phyloP scores from a whole-genome alignment of 768 basidiomycete genomes.

The Lentinula aciculospora region DNA sequence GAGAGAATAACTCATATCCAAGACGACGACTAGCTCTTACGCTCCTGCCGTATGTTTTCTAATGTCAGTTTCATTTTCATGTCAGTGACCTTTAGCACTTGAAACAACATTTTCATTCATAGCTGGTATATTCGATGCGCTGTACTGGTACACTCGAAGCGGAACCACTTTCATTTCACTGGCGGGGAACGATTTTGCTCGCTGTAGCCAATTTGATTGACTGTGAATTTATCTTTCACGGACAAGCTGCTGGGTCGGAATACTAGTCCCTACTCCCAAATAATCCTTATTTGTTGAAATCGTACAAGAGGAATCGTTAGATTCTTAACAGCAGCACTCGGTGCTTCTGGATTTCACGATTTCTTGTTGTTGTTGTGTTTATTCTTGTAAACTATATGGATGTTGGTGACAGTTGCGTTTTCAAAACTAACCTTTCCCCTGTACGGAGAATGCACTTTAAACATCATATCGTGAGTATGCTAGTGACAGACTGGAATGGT shows the following conservation, averaged over 20 bases:
- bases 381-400: background rate
- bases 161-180: background rate
- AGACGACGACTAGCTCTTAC: background rate
- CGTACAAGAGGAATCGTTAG: too few species aligned
- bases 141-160: slow-evolving; percentile 8
- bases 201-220: background rate
- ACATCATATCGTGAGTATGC: background rate
- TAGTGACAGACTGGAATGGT: background rate
- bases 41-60: background rate
- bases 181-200: slow-evolving; percentile 1
- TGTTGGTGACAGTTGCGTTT: background rate
- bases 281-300: background rate
- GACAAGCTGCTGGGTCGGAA: background rate
- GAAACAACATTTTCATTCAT: background rate
- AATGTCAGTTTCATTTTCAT: background rate
- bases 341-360: background rate
- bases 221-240: background rate
- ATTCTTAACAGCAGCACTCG: background rate
- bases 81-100: too few species aligned
- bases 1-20: background rate
- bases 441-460: background rate
- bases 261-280: background rate
- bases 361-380: background rate
- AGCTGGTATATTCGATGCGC: background rate
- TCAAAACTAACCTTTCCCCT: background rate